A percentile compares a stretch with the other conserved stretches of the same genome.
phyloP scores from a whole-genome alignment of 2,329 filamentous ascomycete genomes.

The Drechslera avenae region DNA sequence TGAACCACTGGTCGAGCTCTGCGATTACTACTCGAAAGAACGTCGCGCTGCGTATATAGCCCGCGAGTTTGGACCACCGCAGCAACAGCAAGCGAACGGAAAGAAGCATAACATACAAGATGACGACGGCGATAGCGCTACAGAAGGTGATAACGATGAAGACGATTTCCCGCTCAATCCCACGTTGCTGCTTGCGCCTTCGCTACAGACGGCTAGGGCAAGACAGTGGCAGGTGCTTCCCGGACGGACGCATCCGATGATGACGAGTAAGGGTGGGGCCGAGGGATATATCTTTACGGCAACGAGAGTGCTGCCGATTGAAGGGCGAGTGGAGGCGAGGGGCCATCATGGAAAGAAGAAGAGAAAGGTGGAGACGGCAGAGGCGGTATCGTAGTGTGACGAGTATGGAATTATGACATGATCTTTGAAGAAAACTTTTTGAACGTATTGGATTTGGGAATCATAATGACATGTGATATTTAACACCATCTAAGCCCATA shows the following conservation, averaged over 20 bases:
- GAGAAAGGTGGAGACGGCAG: conserved; percentile 57
- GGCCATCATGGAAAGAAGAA: conserved; percentile 71
- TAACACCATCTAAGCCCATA: too few species aligned
- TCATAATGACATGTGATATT: too few species aligned
- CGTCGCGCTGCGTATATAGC: conserved; percentile 71
- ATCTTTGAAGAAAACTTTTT: too few species aligned
- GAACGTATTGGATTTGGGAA: too few species aligned
- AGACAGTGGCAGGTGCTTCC: conserved; percentile 90
- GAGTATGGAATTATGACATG: not conserved
- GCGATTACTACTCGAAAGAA: conserved; percentile 83
- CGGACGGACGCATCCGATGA: conserved; percentile 87
- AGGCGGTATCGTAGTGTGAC: not conserved
- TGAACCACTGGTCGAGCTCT: conserved; percentile 76
- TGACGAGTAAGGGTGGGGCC: conserved; percentile 85
- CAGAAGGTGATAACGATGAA: conserved; percentile 30
- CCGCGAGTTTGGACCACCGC: conserved; percentile 30
- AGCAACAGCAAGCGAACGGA: conserved; percentile 18
- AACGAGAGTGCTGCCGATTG: conserved; percentile 77
- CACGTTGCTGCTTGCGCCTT: conserved; percentile 76
- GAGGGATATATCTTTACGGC: conserved; percentile 91
- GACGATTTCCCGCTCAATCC: conserved; percentile 88
- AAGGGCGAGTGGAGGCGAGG: conserved; percentile 79
- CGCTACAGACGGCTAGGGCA: conserved; percentile 79
- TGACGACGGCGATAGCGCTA: conserved; percentile 20
- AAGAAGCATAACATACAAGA: conserved; percentile 26